Percentiles rank a stretch among this genome's conserved stretches.
phyloP scores from a whole-genome alignment of 441 rosid species.

The Capsella rubella region DNA sequence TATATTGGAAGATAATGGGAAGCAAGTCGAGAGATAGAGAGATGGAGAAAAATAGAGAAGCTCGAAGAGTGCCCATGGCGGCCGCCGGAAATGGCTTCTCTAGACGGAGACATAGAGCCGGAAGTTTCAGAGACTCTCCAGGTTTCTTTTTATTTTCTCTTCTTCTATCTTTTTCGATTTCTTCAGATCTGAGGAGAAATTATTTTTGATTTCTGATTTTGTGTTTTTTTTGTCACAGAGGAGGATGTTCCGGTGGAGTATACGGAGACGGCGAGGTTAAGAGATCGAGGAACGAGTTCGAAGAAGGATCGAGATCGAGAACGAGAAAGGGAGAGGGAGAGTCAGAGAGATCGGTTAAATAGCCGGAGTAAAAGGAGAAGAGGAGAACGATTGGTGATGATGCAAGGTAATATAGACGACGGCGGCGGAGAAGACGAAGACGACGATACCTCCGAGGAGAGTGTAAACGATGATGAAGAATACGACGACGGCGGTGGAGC shows the following conservation, averaged over 20 bases:
- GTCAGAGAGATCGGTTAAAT: conserved; percentile 56
- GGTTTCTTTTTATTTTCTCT: conserved; percentile 55
- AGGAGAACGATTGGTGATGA: conserved; percentile 65
- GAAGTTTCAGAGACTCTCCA: conserved; percentile 75
- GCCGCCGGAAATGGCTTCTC: conserved; percentile 67
- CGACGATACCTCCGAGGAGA: conserved; percentile 69
- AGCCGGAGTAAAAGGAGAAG: conserved; percentile 70
- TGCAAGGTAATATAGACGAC: conserved; percentile 62
- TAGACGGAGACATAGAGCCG: conserved; percentile 65
- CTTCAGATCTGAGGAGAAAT: conserved; percentile 10
- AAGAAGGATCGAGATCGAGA: conserved; percentile 72
- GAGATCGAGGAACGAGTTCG: conserved; percentile 65
- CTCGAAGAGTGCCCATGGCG: conserved; percentile 67
- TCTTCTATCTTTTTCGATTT: background rate
- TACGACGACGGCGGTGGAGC: conserved; percentile 61
- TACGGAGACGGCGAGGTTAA: conserved; percentile 61
- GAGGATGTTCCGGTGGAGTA: conserved; percentile 70
- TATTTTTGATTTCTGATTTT: conserved; percentile 3
- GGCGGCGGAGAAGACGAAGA: conserved; percentile 45
- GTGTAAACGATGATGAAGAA: conserved; percentile 78
- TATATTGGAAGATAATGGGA: conserved; percentile 28
- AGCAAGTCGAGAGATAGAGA: conserved; percentile 23
- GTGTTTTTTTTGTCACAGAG: conserved; percentile 45
- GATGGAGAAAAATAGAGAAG: conserved; percentile 84
- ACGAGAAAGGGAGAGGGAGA: conserved; percentile 28